Base-by-base conservation (phyloP, 2,329 filamentous ascomycete genomes). In the Aspergillus tanneri region DNA sequence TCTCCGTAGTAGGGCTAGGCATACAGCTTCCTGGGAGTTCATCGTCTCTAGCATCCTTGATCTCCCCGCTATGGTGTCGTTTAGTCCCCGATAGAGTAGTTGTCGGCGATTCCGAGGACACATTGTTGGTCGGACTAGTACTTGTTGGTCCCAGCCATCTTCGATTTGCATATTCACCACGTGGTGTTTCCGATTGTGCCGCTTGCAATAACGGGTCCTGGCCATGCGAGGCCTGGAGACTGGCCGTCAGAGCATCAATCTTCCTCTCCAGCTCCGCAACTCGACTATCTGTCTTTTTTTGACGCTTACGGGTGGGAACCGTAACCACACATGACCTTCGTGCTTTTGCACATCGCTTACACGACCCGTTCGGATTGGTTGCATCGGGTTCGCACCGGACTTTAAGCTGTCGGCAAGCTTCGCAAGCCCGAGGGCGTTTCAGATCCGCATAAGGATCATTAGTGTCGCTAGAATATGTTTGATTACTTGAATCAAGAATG, bases 211-310 rank as follows among this genome's bases (percentile, higher is more conserved):
- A 43, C 9, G 56, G 14, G 38, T 64, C 57, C 14, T 53, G 44
- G 5, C 60, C 60, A 42, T 68, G 66, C 8, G 69, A 66, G 2
- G 87, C 83, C 37, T 89, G 85, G 55, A 96, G 66, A 27, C 84
- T 90, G 5, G 89, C 88, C 6, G 88, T 95, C 65, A 96, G 68
- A 7, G 87, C 88, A 73, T 96, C 90, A 55, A 96, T 92, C 74
- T 95, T 95, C 76, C 86, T 90, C 75, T 96, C 90, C 43, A 96
- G 77, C 74, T 96, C 90, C 7, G 90, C 87, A 10, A 96, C 90
- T 43, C 90, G 80, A 56, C 84, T 92, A 66, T 95, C 91, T 45
- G 88, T 90, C 77, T 95, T 95, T 76, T 92, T 95, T 74, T 92
- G 88, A 36, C 90, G 79, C 72, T 95, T 95, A 32, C 89, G 72